phyloP scores from a whole-genome alignment of 768 basidiomycete species.

The Tricholomella constricta region DNA sequence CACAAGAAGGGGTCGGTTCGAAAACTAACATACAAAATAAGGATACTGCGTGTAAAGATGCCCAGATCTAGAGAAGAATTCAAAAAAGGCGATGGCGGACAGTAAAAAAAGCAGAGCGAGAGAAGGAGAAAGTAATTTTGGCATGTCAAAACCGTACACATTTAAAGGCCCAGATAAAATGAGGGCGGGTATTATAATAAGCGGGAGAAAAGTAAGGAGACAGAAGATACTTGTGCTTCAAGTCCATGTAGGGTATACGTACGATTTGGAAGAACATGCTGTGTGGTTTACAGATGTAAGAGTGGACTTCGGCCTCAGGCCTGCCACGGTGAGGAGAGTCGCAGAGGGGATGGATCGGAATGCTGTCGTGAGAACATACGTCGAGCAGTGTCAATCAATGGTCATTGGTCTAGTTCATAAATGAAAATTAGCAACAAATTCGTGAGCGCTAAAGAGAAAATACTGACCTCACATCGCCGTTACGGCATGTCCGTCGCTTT shows the following conservation, averaged over 20 bases:
- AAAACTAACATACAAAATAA: background rate
- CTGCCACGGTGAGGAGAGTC: no score
- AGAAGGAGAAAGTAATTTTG: no score
- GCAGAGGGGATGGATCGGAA: background rate
- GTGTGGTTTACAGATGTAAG: background rate
- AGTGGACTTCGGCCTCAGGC: no score
- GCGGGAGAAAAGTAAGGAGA: background rate
- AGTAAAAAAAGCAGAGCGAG: no score
- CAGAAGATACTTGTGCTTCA: background rate
- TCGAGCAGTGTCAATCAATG: no score
- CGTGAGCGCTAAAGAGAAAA: background rate
- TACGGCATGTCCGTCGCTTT: background rate
- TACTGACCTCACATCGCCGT: constrained; percentile 11
- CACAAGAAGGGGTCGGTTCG: background rate
- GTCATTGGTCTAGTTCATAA: no score
- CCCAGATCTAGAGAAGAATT: background rate
- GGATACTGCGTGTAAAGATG: background rate
- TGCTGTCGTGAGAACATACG: no score
- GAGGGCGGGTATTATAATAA: background rate
- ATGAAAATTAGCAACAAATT: no score
- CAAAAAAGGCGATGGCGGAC: background rate
- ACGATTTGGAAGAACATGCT: background rate
- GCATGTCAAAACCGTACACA: background rate
- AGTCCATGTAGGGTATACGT: background rate
- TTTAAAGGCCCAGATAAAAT: background rate